Percentiles rank a stretch among this genome's conserved stretches.
These are phyloP conservation scores for Backusella psychrophila DNA, from an alignment of 192 early-diverging fungal genomes.

Conservation along the genomic window DNA sequence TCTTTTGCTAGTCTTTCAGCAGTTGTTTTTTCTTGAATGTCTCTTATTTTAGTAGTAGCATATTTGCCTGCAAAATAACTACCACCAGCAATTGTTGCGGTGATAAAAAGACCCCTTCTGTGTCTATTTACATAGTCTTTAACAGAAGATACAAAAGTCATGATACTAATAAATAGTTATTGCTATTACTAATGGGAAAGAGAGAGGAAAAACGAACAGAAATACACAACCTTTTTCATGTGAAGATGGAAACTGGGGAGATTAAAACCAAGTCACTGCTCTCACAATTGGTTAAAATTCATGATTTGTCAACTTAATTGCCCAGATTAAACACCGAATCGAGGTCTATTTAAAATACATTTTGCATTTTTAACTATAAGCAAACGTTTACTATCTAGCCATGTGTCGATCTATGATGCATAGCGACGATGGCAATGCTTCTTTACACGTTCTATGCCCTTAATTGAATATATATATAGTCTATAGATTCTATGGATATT, in stretches of 20 bases:
- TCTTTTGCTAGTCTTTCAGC: constrained; percentile 69
- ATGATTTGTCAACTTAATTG: background rate
- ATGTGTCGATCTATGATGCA: too few species aligned
- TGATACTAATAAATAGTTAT: background rate
- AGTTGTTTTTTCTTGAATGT: constrained; percentile 66
- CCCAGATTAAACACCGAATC: background rate
- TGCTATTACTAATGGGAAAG: background rate
- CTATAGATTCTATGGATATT: too few species aligned
- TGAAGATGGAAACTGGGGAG: background rate
- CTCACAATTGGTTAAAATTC: background rate
- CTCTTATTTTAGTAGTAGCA: constrained; percentile 65
- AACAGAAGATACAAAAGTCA: constrained; percentile 44
- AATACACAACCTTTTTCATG: background rate
- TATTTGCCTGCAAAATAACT: constrained; percentile 73
- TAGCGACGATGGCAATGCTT: too few species aligned
- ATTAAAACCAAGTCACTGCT: background rate
- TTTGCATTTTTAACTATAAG: too few species aligned
- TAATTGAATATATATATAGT: too few species aligned
- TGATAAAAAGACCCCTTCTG: constrained; percentile 60
- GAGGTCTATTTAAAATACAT: too few species aligned
- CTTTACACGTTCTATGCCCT: too few species aligned
- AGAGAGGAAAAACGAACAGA: constrained; percentile 20
- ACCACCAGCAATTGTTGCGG: constrained; percentile 67
- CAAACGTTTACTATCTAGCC: too few species aligned
- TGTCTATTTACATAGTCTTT: constrained; percentile 67